Conservation (phyloP, 495 filamentous ascomycete species). For the Corynascus novoguineensis region DNA sequence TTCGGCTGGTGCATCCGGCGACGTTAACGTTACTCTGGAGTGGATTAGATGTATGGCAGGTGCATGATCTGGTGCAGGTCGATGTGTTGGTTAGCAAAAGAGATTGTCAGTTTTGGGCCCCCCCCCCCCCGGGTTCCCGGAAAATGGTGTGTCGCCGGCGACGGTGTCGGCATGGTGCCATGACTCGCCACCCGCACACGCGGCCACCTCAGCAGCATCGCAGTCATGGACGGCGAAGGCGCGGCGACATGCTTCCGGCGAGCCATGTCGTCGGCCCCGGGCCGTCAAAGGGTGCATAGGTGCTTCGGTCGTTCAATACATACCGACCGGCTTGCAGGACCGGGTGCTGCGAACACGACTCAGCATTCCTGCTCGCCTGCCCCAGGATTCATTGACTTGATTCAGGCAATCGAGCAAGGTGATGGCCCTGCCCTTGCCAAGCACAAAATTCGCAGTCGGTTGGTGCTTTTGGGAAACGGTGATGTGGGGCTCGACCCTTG, state of each 20-base stretch:
- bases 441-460: too few relatives aligned
- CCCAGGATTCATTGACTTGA: too few relatives aligned
- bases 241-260: background rate
- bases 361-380: too few relatives aligned
- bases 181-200: background rate
- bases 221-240: background rate
- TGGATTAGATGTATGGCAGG: constrained; percentile 5
- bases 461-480: too few relatives aligned
- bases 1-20: constrained; percentile 17
- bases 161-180: background rate
- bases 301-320: too few relatives aligned
- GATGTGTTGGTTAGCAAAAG: background rate
- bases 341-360: too few relatives aligned
- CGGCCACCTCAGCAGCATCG: background rate
- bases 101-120: background rate
- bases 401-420: too few relatives aligned
- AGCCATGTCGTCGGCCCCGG: background rate
- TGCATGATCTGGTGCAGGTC: constrained; percentile 15
- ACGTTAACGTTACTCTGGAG: constrained; percentile 10
- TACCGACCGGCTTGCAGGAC: too few relatives aligned
- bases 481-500: background rate
- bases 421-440: too few relatives aligned
- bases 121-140: too few relatives aligned
- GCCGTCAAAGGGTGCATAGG: background rate
- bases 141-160: background rate